Percentiles rank a stretch among this genome's conserved stretches.
Conservation (phyloP, 768 basidiomycete species). For the Pulveroboletus frians region DNA sequence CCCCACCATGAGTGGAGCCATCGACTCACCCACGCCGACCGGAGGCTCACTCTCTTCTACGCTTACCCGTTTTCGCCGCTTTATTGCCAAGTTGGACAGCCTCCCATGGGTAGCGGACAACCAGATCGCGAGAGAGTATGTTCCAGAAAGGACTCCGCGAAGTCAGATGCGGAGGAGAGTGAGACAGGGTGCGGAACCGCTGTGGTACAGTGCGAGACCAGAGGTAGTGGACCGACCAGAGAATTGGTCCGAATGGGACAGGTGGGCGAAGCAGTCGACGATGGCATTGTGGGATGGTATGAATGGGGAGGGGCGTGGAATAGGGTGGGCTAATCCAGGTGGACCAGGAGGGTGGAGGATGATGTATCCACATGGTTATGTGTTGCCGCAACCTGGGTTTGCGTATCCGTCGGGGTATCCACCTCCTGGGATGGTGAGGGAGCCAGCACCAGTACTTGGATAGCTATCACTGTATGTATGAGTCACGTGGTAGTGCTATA, state of each 20-base stretch:
- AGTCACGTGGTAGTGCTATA: neutral
- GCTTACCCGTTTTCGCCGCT: conserved; percentile 33
- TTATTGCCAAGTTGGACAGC: conserved; percentile 32
- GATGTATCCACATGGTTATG: conserved; percentile 24
- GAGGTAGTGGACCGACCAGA: conserved; percentile 1
- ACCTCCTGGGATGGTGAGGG: neutral
- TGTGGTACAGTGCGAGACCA: conserved; percentile 25
- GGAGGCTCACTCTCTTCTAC: conserved; percentile 10
- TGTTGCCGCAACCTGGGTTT: conserved; percentile 11
- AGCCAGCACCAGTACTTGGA: no score
- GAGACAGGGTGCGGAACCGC: conserved; percentile 19
- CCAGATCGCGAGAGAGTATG: conserved; percentile 42
- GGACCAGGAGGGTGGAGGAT: conserved; percentile 2
- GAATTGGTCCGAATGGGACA: conserved; percentile 21
- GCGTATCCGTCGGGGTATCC: conserved; percentile 17
- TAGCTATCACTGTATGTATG: no score
- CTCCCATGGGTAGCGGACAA: conserved; percentile 42
- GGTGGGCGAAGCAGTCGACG: conserved; percentile 22
- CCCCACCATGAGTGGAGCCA: neutral
- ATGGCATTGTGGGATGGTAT: conserved; percentile 8
- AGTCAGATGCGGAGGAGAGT: conserved; percentile 10
- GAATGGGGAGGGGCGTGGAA: neutral
- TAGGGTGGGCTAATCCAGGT: neutral
- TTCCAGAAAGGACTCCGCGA: conserved; percentile 31
- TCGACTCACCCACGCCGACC: conserved; percentile 3